These are phyloP conservation scores for Paspalum notatum DNA, from an alignment of 176 grass and related monocot species.

Conservation along the genomic window DNA sequence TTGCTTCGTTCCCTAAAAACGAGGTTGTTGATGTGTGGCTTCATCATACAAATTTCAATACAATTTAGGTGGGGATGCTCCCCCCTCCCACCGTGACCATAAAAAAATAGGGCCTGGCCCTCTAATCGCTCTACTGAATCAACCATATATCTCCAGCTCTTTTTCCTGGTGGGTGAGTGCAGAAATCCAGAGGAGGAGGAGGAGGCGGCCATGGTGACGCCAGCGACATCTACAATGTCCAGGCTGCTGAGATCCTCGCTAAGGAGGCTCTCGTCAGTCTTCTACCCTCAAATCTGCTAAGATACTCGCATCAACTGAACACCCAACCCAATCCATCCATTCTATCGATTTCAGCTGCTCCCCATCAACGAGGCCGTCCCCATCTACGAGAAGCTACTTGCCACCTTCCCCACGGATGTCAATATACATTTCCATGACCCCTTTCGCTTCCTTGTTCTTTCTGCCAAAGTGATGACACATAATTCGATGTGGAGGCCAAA, in stretches of 20 bases:
- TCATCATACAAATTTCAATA: no score
- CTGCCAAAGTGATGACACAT: background rate
- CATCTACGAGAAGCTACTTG: slow-evolving; percentile 86
- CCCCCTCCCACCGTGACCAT: no score
- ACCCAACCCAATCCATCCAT: background rate
- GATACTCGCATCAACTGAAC: background rate
- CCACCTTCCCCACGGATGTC: slow-evolving; percentile 80
- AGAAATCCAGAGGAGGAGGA: background rate
- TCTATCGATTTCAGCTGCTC: slow-evolving; percentile 52
- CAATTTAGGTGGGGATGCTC: no score
- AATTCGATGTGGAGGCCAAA: slow-evolving; percentile 58
- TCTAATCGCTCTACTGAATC: background rate
- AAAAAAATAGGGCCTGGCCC: background rate
- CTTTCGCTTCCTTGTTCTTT: background rate
- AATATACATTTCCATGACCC: slow-evolving; percentile 5
- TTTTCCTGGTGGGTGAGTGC: background rate
- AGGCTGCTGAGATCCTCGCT: slow-evolving; percentile 77
- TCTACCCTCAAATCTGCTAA: background rate
- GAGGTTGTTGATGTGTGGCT: no score
- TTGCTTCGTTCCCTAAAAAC: no score
- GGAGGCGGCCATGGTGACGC: background rate
- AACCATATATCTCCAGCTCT: no score
- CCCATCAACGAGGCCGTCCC: slow-evolving; percentile 72
- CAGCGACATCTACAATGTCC: slow-evolving; percentile 69
- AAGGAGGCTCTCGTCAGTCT: slow-evolving; percentile 71